Evolutionary conservation across 2,329 filamentous ascomycete genomes (phyloP), one percentile per base, ranked within the genome.

Genomic region (Macrophomina tecta): DNA sequence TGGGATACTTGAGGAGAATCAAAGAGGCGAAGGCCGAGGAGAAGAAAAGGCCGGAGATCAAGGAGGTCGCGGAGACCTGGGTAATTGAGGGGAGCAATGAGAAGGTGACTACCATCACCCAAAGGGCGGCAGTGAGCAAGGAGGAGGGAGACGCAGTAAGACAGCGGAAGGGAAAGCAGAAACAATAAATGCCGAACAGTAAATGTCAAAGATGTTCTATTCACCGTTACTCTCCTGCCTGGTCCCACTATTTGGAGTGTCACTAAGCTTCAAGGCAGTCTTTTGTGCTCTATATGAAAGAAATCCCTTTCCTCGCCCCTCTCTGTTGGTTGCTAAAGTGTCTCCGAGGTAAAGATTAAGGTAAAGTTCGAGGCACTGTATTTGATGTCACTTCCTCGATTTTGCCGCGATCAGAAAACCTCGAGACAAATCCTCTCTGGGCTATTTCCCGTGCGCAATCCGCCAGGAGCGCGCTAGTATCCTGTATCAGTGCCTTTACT

Each of bases 61-160:
- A 88, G 77, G 82, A 91, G 73, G 85, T 94, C 34, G 79, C 91
- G 18, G 84, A 90, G 69, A 92, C 88, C 2, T 94, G 91, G 91
- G 85, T 91, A 1, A 76, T 83, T 64, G 80, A 82, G 9, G 53
- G 58, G 7, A 32, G 65, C 30, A 9, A 28, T 6, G 64, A 61
- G 23, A 40, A 42, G 45, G 61, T 58, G 30, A 32, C 42, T 8
- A 14, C n/a, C 4, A 30, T 51, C 36, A 11, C 38, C 11, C 42
- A 65, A 12, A 65, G 49, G 42, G 40, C 45, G 8, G 32, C 8
- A 16, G n/a, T 40, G n/a, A 45, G 9, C 7, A 28, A 45, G 12
- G 18, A 28, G 9, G 58, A 49, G 34, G 45, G 40, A 34, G 58
- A 62, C n/a, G 40, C 45, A 4, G 32, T 62, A 49, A 48, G 42